Percentiles rank a stretch among this genome's conserved stretches.
phyloP scores from a whole-genome alignment of 2,329 filamentous ascomycete genomes.

The Macrophomina tecta region DNA sequence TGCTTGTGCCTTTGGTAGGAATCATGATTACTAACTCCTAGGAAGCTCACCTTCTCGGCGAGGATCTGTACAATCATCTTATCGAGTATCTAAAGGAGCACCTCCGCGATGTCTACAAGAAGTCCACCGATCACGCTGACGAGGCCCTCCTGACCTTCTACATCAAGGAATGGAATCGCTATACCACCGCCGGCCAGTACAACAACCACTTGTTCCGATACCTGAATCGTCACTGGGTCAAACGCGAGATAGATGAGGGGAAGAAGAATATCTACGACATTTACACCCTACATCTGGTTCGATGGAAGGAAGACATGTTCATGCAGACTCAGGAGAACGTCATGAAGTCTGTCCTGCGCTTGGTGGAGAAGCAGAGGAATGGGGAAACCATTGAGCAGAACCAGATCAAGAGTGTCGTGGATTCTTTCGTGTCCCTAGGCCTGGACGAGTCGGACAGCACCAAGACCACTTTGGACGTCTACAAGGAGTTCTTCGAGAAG shows the following conservation, averaged over 20 bases:
- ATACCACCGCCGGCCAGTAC: constrained; percentile 94
- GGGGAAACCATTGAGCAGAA: constrained; percentile 97
- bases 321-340: constrained; percentile 81
- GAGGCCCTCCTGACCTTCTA: constrained; percentile 92
- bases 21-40: neutral
- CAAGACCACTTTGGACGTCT: constrained; percentile 94
- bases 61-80: constrained; percentile 92
- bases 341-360: constrained; percentile 91
- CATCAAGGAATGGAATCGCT: constrained; percentile 94
- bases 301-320: constrained; percentile 94
- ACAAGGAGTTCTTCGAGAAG: constrained; percentile 88
- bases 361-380: constrained; percentile 96
- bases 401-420: constrained; percentile 96
- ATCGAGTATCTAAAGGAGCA: constrained; percentile 83
- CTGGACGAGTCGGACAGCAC: constrained; percentile 91
- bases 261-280: constrained; percentile 99
- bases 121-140: constrained; percentile 81
- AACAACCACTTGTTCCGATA: constrained; percentile 97
- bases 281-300: constrained; percentile 93
- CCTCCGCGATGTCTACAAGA: constrained; percentile 70
- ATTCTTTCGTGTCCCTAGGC: constrained; percentile 92
- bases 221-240: constrained; percentile 98
- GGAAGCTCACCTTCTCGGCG: constrained; percentile 87
- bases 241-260: constrained; percentile 97
- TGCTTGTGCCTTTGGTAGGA: neutral